phyloP scores from a whole-genome alignment of 2,329 filamentous ascomycete genomes.

The Penicillium oxalicum region DNA sequence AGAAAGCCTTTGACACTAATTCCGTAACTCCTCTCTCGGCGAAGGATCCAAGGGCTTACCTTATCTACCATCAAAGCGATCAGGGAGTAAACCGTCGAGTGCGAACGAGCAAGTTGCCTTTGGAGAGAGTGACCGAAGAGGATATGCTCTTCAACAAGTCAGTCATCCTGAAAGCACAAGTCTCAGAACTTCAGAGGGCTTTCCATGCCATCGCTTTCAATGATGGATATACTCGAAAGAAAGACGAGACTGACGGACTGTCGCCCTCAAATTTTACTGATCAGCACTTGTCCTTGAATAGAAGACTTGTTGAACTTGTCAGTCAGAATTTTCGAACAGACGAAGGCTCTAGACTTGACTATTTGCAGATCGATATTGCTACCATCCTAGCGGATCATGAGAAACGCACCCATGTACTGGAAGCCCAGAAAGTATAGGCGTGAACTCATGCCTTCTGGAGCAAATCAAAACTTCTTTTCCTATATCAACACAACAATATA shows the following conservation, averaged over 20 bases:
- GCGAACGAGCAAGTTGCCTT: conserved; percentile 10
- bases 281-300: conserved; percentile 9
- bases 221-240: conserved; percentile 3
- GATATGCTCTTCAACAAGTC: conserved; percentile 8
- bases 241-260: background rate
- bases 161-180: background rate
- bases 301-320: conserved; percentile 9
- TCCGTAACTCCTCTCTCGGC: conserved; percentile 3
- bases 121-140: conserved; percentile 18
- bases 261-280: background rate
- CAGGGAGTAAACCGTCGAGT: background rate
- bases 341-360: background rate
- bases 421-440: background rate
- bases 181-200: background rate
- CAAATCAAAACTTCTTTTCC: too few species aligned
- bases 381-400: conserved; percentile 3
- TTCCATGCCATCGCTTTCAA: background rate
- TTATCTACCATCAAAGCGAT: conserved; percentile 6
- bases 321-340: conserved; percentile 5
- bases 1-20: background rate
- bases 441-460: too few species aligned
- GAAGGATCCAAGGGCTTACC: conserved; percentile 15
- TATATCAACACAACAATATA: too few species aligned
- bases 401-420: background rate
- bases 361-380: conserved; percentile 6